These are phyloP conservation scores for Pseudocercospora fuligena DNA, from an alignment of 2,329 filamentous ascomycete species.

Conservation along the genomic window DNA sequence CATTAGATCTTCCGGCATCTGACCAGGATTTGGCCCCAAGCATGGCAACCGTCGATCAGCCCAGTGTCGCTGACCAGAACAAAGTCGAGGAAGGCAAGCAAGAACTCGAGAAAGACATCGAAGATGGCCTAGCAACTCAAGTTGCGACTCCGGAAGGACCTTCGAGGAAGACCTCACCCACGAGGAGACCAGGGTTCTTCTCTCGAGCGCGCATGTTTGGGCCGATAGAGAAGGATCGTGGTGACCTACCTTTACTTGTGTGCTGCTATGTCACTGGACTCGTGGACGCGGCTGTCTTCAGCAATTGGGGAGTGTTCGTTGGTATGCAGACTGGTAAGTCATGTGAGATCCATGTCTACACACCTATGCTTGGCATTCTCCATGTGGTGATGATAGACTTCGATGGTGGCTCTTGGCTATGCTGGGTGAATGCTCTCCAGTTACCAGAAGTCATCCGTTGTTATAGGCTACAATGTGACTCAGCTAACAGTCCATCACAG, in stretches of 20 bases:
- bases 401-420: not conserved
- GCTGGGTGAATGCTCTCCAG: not conserved
- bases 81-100: not conserved
- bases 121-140: not conserved
- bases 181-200: constrained; percentile 29
- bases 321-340: constrained; percentile 58
- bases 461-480: too few species aligned
- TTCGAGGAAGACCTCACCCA: constrained; percentile 4
- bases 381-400: not conserved
- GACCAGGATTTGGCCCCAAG: not conserved
- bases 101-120: not conserved
- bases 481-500: constrained; percentile 37
- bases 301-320: constrained; percentile 53
- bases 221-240: constrained; percentile 38
- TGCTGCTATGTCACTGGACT: constrained; percentile 55
- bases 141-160: not conserved
- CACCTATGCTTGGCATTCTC: not conserved
- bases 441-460: too few species aligned
- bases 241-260: constrained; percentile 42
- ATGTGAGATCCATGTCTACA: not conserved
- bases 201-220: constrained; percentile 36
- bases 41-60: not conserved
- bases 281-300: constrained; percentile 54
- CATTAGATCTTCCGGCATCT: too few species aligned
- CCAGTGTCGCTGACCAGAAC: not conserved